Evolutionary conservation across 2,329 filamentous ascomycete genomes (phyloP).

Genomic region (Scytalidium sp.): DNA sequence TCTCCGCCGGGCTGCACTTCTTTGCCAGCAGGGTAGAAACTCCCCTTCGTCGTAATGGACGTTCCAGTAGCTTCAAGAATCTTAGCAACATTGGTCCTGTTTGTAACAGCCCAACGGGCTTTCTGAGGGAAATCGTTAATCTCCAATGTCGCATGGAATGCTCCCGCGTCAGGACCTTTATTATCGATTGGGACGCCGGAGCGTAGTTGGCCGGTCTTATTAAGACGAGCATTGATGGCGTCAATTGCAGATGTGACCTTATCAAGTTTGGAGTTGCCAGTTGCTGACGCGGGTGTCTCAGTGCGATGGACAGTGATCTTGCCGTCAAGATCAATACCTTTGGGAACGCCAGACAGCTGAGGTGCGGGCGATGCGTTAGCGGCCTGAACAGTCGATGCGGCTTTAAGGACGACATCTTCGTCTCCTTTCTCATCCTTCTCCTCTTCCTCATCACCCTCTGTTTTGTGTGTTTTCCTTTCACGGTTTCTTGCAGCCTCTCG

Average conservation of each 20-base stretch:
- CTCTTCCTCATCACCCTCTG: constrained; percentile 80
- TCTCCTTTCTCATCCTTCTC: constrained; percentile 69
- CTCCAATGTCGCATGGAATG: constrained; percentile 94
- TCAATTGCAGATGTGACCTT: constrained; percentile 85
- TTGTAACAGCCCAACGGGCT: constrained; percentile 97
- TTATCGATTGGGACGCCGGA: constrained; percentile 96
- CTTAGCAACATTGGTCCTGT: constrained; percentile 96
- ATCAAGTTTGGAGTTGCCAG: constrained; percentile 57
- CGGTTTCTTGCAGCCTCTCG: constrained; percentile 82
- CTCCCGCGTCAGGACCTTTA: constrained; percentile 94
- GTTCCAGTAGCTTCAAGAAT: constrained; percentile 93
- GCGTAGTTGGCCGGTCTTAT: constrained; percentile 83
- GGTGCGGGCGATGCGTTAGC: constrained; percentile 33
- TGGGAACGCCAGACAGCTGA: constrained; percentile 43
- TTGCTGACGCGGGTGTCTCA: constrained; percentile 45
- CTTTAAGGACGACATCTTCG: constrained; percentile 68
- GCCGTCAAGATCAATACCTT: constrained; percentile 59
- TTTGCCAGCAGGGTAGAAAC: constrained; percentile 80
- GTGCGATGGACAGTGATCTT: constrained; percentile 73
- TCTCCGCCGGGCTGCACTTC: constrained; percentile 71
- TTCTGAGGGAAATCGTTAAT: constrained; percentile 99
- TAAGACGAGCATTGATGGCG: constrained; percentile 86
- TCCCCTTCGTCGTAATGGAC: constrained; percentile 96
- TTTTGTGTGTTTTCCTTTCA: constrained; percentile 86
- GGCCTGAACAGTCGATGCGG: constrained; percentile 62